Evolutionary conservation across 139 green algal genomes (phyloP).

Genomic region (Chlorella sorokiniana): DNA sequence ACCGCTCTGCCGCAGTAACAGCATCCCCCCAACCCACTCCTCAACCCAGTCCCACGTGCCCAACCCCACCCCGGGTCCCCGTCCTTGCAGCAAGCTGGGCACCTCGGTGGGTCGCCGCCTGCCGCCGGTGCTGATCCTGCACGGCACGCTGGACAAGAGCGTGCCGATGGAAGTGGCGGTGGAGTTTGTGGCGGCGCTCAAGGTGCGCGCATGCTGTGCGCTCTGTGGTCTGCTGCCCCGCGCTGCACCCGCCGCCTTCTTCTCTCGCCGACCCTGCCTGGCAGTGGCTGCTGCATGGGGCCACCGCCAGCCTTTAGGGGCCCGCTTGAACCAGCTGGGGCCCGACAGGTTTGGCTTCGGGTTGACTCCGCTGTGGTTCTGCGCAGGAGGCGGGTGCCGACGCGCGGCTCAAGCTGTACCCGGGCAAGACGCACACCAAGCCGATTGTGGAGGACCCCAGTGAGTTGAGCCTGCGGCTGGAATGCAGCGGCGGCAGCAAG

Average conservation of each 20-base stretch:
- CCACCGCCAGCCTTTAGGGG: too few species aligned
- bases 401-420: slow-evolving; percentile 50
- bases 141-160: slow-evolving; percentile 80
- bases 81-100: slow-evolving; percentile 26
- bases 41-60: too few species aligned
- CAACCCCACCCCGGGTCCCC: too few species aligned
- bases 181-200: slow-evolving; percentile 62
- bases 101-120: slow-evolving; percentile 30
- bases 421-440: slow-evolving; percentile 62
- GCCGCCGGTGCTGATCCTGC: slow-evolving; percentile 77
- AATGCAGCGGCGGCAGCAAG: too few species aligned
- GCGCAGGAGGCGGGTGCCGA: slow-evolving; percentile 21
- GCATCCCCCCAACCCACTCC: too few species aligned
- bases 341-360: neutral
- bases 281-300: neutral
- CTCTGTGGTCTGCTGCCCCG: too few species aligned
- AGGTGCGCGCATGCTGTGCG: too few species aligned
- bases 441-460: slow-evolving; percentile 66
- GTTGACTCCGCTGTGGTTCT: neutral
- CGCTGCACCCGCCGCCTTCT: neutral
- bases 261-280: neutral
- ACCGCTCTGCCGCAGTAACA: too few species aligned
- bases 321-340: too few species aligned
- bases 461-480: neutral
- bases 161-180: slow-evolving; percentile 69